Conservation (phyloP, 257 asterid species). For the Lantana camara region DNA sequence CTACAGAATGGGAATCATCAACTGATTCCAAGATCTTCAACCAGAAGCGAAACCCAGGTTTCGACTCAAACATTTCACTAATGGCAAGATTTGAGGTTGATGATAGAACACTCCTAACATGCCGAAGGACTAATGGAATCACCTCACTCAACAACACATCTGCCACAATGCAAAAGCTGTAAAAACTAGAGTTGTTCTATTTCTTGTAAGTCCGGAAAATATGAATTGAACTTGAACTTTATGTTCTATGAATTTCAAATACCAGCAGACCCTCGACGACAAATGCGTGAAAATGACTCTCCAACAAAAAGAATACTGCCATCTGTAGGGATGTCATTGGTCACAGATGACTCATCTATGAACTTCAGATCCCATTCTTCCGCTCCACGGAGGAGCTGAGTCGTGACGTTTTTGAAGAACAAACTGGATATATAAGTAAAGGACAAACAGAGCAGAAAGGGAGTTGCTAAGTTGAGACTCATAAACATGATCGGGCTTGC, state of each 20-base stretch:
- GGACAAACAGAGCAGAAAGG: constrained; percentile 30
- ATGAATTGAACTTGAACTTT: constrained; percentile 23
- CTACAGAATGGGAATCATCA: constrained; percentile 82
- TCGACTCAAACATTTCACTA: constrained; percentile 44
- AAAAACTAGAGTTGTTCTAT: constrained; percentile 18
- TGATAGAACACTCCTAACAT: constrained; percentile 48
- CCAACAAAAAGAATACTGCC: constrained; percentile 61
- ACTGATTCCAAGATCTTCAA: constrained; percentile 74
- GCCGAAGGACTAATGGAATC: constrained; percentile 58
- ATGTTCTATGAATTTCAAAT: constrained; percentile 29
- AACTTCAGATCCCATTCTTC: constrained; percentile 65
- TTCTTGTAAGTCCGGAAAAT: constrained; percentile 23
- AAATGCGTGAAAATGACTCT: constrained; percentile 73
- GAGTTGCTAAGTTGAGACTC: constrained; percentile 10
- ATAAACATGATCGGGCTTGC: constrained; percentile 20
- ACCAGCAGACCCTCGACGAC: constrained; percentile 97
- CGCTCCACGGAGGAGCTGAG: constrained; percentile 73
- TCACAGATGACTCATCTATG: constrained; percentile 34
- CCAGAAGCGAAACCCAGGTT: constrained; percentile 74
- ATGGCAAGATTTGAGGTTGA: constrained; percentile 42
- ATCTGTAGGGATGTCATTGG: constrained; percentile 33
- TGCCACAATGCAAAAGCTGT: constrained; percentile 40
- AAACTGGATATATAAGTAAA: constrained; percentile 57
- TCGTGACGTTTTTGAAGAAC: constrained; percentile 67
- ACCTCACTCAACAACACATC: constrained; percentile 78